Percentiles rank a stretch among this genome's conserved stretches.
These are phyloP conservation scores for Vaccinium myrtillus DNA, from an alignment of 148 eudicot genomes.

Conservation along the genomic window DNA sequence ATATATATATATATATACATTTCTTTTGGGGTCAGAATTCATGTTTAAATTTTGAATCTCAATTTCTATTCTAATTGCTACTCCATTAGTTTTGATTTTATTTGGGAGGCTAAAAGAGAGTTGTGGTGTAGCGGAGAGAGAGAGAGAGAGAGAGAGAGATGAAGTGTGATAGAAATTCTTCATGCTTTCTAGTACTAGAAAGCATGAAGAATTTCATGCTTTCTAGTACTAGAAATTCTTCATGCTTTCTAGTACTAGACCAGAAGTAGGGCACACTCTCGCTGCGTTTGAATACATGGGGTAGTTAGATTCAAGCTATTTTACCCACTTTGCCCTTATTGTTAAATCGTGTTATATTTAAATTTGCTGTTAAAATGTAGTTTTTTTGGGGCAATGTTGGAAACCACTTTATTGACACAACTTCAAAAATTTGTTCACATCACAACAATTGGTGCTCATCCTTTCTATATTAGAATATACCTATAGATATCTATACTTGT, in stretches of 20 bases:
- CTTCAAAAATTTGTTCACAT: neutral
- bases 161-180: no score
- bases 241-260: no score
- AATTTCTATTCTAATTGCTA: neutral
- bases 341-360: no score
- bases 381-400: neutral
- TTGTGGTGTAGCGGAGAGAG: neutral
- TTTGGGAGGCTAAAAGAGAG: neutral
- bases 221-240: no score
- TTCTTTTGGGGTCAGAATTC: neutral
- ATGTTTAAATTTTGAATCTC: neutral
- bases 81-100: neutral
- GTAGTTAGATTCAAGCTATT: no score
- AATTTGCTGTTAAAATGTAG: no score
- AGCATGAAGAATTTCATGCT: no score
- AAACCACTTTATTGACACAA: neutral
- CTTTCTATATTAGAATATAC: neutral
- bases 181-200: no score
- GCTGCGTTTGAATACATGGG: neutral
- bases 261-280: no score
- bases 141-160: no score
- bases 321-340: no score
- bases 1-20: neutral
- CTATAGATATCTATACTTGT: neutral
- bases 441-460: neutral